A percentile compares a stretch with the other conserved stretches of the same genome.
Evolutionary conservation across 371 early-diverging fungal genomes (phyloP).

Genomic region (Mortierella sp.): DNA sequence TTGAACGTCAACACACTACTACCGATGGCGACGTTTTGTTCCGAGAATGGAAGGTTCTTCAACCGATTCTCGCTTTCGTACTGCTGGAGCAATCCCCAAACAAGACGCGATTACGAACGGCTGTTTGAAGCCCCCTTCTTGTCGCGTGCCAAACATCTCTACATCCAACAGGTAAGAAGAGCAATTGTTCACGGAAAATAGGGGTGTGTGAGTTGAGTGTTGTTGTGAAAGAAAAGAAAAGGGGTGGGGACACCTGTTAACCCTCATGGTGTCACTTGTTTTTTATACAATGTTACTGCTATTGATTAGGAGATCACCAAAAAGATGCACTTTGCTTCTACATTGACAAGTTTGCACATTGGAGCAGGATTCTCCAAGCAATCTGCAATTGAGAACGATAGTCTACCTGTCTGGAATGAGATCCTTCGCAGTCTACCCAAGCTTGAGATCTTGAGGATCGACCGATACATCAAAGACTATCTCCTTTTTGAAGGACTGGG

Average conservation of each 20-base stretch:
- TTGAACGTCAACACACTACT: constrained; percentile 24
- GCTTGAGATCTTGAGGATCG: constrained; percentile 24
- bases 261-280: no score
- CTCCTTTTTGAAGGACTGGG: constrained; percentile 34
- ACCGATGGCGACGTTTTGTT: constrained; percentile 12
- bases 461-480: constrained; percentile 27
- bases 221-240: no score
- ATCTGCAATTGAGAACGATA: constrained; percentile 11
- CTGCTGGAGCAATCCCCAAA: constrained; percentile 14
- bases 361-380: constrained; percentile 15
- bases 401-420: constrained; percentile 25
- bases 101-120: constrained; percentile 14
- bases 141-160: constrained; percentile 21
- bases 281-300: background rate
- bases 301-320: constrained; percentile 12
- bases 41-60: constrained; percentile 12
- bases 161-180: constrained; percentile 35
- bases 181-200: no score
- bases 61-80: constrained; percentile 18
- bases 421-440: constrained; percentile 18
- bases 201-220: no score
- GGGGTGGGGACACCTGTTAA: no score
- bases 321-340: constrained; percentile 14
- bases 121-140: constrained; percentile 29
- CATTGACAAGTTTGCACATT: constrained; percentile 37